Base-by-base conservation (phyloP, 2,329 filamentous ascomycete genomes). In the Ophiostoma quercus region DNA sequence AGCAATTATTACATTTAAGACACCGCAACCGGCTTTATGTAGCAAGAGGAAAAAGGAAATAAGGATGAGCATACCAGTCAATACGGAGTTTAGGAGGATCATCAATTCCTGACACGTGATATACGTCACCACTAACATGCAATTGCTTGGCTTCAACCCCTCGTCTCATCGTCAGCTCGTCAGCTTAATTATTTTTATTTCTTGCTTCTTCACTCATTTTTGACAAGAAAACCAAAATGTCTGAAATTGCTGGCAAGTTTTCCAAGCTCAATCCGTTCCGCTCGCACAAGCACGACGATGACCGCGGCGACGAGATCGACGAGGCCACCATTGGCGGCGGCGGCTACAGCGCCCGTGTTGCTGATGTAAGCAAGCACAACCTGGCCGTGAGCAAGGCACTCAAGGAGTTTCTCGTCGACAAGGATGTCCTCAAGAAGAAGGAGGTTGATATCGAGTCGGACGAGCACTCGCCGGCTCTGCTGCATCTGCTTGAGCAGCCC, bases 71-170 rank as follows among this genome's bases (percentile, higher is more conserved):
- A 25, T 25, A n/a, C 51, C 22, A 54, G n/a, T 3, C 7, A 6
- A 54, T 41, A 47, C 39, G 51, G n/a, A 25, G 51, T 6, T 57
- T n/a, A 63, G 34, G 11, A 63, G 14, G 8, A 34, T 3, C 19
- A 32, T 54, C 8, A 22, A n/a, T 54, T 16, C 16, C 25, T 62
- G 54, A 16, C 25, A 60, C 54, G 54, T 60, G 57, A 62, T 16
- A 29, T 29, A 29, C 57, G 25, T 32, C 25, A 62, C 22, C 57
- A 62, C 57, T 62, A 62, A 62, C 25, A 62, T 62, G 25, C 7
- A 11, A 62, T 62, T 16, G 57, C 57, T 62, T 62, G 57, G 57
- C 57, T 16, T 62, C 57, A 62, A 62, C 57, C 57, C 57, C 57
- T 62, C 57, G 57, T 32, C 57, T 47, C 43, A 47, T 12, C 57